Conservation (phyloP, 2,329 filamentous ascomycete genomes). For the Diaporthe longicolla region DNA sequence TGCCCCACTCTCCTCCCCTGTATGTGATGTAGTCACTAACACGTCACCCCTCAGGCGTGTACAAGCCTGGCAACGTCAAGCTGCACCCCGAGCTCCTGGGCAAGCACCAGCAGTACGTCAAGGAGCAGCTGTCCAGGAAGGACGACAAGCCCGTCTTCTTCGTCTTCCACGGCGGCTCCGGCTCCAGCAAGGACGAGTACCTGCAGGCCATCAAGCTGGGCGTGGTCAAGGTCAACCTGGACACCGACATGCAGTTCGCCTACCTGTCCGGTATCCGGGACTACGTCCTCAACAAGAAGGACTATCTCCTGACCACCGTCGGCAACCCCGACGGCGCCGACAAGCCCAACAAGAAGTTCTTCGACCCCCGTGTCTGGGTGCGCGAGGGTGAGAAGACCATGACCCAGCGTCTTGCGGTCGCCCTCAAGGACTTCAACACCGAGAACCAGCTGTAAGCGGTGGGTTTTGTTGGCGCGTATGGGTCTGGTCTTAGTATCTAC, state of each 20-base stretch:
- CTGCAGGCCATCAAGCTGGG: conserved; percentile 89
- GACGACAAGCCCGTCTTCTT: conserved; percentile 97
- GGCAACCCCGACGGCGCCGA: conserved; percentile 91
- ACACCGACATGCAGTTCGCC: conserved; percentile 97
- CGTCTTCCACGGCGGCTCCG: conserved; percentile 98
- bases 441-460: conserved; percentile 78
- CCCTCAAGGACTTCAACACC: conserved; percentile 93
- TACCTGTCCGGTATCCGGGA: conserved; percentile 95
- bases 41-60: conserved; percentile 74
- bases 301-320: conserved; percentile 88
- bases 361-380: conserved; percentile 93
- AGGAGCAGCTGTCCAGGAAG: conserved; percentile 79
- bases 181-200: conserved; percentile 92
- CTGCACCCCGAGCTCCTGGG: conserved; percentile 94
- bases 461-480: neutral
- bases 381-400: conserved; percentile 98
- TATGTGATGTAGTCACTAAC: neutral
- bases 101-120: conserved; percentile 96
- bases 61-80: conserved; percentile 95
- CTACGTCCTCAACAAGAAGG: conserved; percentile 94
- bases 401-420: conserved; percentile 83
- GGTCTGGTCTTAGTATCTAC: neutral
- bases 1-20: neutral
- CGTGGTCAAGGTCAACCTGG: conserved; percentile 99
- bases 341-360: conserved; percentile 99